A percentile compares a stretch with the other conserved stretches of the same genome.
phyloP scores from a whole-genome alignment of 805 yeast genomes.

The Candida manassasensis region DNA sequence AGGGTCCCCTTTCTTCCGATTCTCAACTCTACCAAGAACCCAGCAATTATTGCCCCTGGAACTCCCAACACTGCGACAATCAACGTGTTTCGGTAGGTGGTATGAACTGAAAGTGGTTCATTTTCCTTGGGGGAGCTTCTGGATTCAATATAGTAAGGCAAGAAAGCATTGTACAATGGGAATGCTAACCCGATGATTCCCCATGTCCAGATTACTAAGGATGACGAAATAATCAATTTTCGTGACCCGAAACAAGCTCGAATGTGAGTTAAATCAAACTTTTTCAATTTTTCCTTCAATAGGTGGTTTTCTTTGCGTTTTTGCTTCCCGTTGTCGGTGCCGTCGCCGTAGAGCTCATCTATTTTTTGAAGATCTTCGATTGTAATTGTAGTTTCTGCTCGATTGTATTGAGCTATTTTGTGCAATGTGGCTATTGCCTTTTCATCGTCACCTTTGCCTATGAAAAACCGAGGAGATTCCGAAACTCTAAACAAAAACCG shows the following conservation, averaged over 20 bases:
- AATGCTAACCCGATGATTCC: slow-evolving; percentile 55
- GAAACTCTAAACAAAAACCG: slow-evolving; percentile 38
- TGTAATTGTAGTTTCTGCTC: slow-evolving; percentile 36
- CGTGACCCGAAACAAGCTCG: slow-evolving; percentile 43
- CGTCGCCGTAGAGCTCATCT: slow-evolving; percentile 27
- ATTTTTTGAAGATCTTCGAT: slow-evolving; percentile 42
- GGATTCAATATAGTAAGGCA: slow-evolving; percentile 47
- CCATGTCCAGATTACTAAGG: slow-evolving; percentile 46
- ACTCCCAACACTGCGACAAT: slow-evolving; percentile 29
- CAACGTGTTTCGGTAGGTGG: slow-evolving; percentile 29
- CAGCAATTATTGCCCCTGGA: slow-evolving; percentile 32
- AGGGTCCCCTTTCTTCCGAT: slow-evolving; percentile 58
- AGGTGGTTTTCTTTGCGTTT: slow-evolving; percentile 15
- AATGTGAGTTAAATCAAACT: slow-evolving; percentile 33
- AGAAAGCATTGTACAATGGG: slow-evolving; percentile 51
- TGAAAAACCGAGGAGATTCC: slow-evolving; percentile 54
- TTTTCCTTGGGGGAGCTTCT: slow-evolving; percentile 26
- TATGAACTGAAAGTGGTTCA: slow-evolving; percentile 24
- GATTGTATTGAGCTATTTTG: slow-evolving; percentile 44
- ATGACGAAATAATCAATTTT: slow-evolving; percentile 41
- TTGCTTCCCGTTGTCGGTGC: slow-evolving; percentile 7
- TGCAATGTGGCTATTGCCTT: slow-evolving; percentile 42
- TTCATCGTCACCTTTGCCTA: slow-evolving; percentile 48
- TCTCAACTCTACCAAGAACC: slow-evolving; percentile 25
- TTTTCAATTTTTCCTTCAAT: slow-evolving; percentile 20